Base-by-base conservation (phyloP, 352 stramenopile species). In the Phytophthora boehmeriae region DNA sequence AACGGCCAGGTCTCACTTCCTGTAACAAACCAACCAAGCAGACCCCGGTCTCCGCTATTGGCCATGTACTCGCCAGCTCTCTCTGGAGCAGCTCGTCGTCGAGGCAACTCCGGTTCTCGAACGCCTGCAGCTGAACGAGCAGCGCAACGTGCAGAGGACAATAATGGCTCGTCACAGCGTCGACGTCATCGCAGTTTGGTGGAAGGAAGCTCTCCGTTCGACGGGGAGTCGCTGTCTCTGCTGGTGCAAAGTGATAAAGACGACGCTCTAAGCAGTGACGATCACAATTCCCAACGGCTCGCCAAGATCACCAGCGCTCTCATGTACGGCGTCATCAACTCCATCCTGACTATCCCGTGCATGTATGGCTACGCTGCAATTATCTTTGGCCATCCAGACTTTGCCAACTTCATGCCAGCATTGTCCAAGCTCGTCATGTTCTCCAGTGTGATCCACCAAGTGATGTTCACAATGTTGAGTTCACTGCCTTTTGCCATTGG, bases 361-460 rank as follows among this genome's bases (percentile, higher is more conserved):
- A 93, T 98, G 67, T 98, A 98, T 61, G 96, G 95, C 45, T 99
- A 98, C 66, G 89, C 95, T 1, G 90, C 93, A 8, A 97, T 99
- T 65, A 98, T 99, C 65, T 99, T 98, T 69, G 84, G 76, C 60
- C 84, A 94, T 55, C 79, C 89, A 48, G 90, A 99, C 77, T 93
- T 97, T 30, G 73, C 74, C 59, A 83, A 48, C 48, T 98, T 84
- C 71, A 91, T 83, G 89, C 92, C 58, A 84, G 97, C 77, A 73
- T 95, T 78, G 68, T 97, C 89, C 44, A 99, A 99, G 80, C 86
- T 99, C 39, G 97, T 98, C 25, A 83, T 99, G 50, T 90, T 99
- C 38, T 98, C 92, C 23, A 98, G 92, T 25, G 88, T 97, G 16
- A 75, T 99, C 17, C 97, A 99, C 72, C 97, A 95, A 54, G 67